Evolutionary conservation across 768 basidiomycete genomes (phyloP).

Genomic region (Lentinula sp.): DNA sequence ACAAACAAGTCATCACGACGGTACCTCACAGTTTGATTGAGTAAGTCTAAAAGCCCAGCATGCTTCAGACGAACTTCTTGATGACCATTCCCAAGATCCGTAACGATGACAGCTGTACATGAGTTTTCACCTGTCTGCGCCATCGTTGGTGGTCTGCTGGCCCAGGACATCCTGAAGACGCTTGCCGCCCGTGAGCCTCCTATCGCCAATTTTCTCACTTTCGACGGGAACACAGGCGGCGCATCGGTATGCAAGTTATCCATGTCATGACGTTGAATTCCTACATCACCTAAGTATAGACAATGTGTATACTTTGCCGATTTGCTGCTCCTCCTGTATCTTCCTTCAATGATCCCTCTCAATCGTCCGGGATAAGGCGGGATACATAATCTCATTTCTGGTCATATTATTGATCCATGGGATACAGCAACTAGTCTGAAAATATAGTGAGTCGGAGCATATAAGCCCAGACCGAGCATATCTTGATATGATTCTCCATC

Average conservation of each 20-base stretch:
- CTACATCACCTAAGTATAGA: background rate
- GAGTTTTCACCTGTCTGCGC: conserved; percentile 95
- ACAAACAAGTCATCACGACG: conserved; percentile 54
- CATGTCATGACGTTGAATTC: conserved; percentile 28
- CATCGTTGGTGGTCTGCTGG: conserved; percentile 90
- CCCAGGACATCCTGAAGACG: conserved; percentile 91
- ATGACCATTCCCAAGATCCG: conserved; percentile 37
- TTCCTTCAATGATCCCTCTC: too few relatives aligned
- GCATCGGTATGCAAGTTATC: conserved; percentile 60
- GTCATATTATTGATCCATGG: too few relatives aligned
- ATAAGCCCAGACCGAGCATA: too few relatives aligned
- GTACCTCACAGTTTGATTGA: conserved; percentile 56
- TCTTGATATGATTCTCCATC: background rate
- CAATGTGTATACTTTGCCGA: too few relatives aligned
- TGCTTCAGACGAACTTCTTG: conserved; percentile 7
- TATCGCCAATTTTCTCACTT: conserved; percentile 86
- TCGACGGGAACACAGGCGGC: conserved; percentile 77
- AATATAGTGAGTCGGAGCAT: too few relatives aligned
- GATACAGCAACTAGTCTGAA: too few relatives aligned
- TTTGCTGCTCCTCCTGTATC: too few relatives aligned
- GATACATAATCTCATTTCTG: too few relatives aligned
- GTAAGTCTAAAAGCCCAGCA: conserved; percentile 33
- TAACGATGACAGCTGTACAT: conserved; percentile 63
- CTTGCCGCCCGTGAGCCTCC: conserved; percentile 88
- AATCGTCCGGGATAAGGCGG: too few relatives aligned